A percentile compares a stretch with the other conserved stretches of the same genome.
These are phyloP conservation scores for Heliocybe sulcata DNA, from an alignment of 1,284 basidiomycete species.

Conservation along the genomic window DNA sequence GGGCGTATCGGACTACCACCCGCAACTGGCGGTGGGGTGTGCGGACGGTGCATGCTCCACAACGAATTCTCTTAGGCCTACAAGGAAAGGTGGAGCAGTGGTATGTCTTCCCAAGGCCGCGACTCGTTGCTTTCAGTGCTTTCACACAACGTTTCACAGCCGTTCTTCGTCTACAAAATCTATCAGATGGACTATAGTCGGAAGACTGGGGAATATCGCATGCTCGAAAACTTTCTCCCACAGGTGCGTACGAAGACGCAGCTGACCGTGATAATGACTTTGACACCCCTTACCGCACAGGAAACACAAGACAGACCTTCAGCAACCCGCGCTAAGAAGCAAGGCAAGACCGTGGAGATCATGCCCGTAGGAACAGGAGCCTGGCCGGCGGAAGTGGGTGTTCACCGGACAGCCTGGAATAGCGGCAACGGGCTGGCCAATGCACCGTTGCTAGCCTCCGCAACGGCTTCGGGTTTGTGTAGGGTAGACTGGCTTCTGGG, in stretches of 20 bases:
- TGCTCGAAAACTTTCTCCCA: slow-evolving; percentile 80
- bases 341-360: slow-evolving; percentile 18
- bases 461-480: slow-evolving; percentile 78
- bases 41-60: slow-evolving; percentile 77
- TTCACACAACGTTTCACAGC: slow-evolving; percentile 31
- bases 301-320: slow-evolving; percentile 52
- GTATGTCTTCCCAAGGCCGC: slow-evolving; percentile 31
- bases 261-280: neutral
- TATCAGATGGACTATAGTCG: slow-evolving; percentile 85
- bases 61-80: slow-evolving; percentile 64
- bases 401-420: slow-evolving; percentile 80
- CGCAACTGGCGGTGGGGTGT: slow-evolving; percentile 73
- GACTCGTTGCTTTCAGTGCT: neutral
- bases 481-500: slow-evolving; percentile 75
- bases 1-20: slow-evolving; percentile 77
- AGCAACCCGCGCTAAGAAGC: slow-evolving; percentile 25
- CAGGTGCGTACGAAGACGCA: slow-evolving; percentile 34
- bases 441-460: slow-evolving; percentile 68
- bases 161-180: slow-evolving; percentile 70
- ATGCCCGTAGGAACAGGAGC: slow-evolving; percentile 43
- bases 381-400: slow-evolving; percentile 71
- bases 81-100: slow-evolving; percentile 59
- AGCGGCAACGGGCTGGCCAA: slow-evolving; percentile 58
- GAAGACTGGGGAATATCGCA: slow-evolving; percentile 63
- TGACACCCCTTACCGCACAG: slow-evolving; percentile 26